Conservation (phyloP, 306 rosid genomes). For the Cicer chorassanicum region DNA sequence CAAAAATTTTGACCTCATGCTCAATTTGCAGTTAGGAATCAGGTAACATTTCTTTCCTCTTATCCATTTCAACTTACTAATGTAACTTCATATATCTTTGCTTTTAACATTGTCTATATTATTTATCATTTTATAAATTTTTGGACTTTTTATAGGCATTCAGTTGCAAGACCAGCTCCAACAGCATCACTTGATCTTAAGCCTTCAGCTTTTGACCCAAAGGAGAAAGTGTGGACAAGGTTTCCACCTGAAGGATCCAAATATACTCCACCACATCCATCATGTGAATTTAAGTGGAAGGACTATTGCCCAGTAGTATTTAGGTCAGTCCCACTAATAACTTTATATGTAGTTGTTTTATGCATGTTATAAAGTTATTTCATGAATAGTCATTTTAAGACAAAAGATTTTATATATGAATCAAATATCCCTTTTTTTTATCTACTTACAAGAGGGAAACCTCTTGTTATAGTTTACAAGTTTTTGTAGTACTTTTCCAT, state of each 20-base stretch:
- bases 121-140: slow-evolving; percentile 36
- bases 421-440: too few relatives aligned
- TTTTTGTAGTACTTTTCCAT: too few relatives aligned
- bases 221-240: slow-evolving; percentile 90
- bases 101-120: background rate
- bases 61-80: too few relatives aligned
- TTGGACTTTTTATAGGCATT: slow-evolving; percentile 65
- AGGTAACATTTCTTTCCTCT: slow-evolving; percentile 51
- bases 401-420: background rate
- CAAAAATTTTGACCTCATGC: slow-evolving; percentile 88
- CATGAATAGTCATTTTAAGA: background rate
- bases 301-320: slow-evolving; percentile 95
- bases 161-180: slow-evolving; percentile 93
- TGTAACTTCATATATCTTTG: background rate
- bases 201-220: slow-evolving; percentile 92
- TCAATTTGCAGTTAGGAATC: slow-evolving; percentile 89
- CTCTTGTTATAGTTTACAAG: too few relatives aligned
- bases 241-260: slow-evolving; percentile 94
- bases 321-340: slow-evolving; percentile 58
- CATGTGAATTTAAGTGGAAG: slow-evolving; percentile 89
- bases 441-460: too few relatives aligned
- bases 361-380: slow-evolving; percentile 6
- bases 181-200: slow-evolving; percentile 80
- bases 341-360: background rate
- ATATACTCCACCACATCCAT: slow-evolving; percentile 90